phyloP scores from a whole-genome alignment of 768 basidiomycete species.

The Punctularia strigosozonata region DNA sequence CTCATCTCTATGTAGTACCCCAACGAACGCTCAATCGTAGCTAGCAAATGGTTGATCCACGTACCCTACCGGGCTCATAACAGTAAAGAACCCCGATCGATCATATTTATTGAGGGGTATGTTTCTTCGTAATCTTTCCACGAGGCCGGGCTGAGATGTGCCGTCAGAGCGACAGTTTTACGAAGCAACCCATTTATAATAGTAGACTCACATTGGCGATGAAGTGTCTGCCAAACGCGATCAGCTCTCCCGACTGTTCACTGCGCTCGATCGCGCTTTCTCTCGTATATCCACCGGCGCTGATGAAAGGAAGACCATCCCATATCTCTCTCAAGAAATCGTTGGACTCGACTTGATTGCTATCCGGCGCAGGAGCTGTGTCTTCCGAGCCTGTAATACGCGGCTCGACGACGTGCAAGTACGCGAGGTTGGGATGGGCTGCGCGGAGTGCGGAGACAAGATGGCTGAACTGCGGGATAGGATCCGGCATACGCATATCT shows the following conservation, averaged over 20 bases:
- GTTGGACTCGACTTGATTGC: constrained; percentile 8
- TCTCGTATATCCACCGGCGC: constrained; percentile 7
- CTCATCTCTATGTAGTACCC: too few species aligned
- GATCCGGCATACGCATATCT: constrained; percentile 17
- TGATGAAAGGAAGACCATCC: constrained; percentile 7
- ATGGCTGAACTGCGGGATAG: constrained; percentile 16
- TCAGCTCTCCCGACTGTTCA: constrained; percentile 7
- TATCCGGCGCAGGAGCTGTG: neutral
- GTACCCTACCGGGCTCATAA: constrained; percentile 5
- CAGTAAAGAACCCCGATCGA: constrained; percentile 7
- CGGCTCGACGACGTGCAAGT: neutral
- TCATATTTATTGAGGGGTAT: constrained; percentile 6
- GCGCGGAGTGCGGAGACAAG: constrained; percentile 9
- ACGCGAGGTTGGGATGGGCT: neutral
- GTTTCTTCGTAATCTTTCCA: constrained; percentile 6
- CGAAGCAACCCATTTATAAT: neutral
- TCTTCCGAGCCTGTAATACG: neutral
- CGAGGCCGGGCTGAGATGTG: constrained; percentile 6
- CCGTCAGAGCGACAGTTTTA: too few species aligned
- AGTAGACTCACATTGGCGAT: constrained; percentile 7
- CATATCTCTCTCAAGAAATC: constrained; percentile 8
- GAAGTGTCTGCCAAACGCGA: constrained; percentile 13
- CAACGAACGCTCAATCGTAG: too few species aligned
- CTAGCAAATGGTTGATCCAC: constrained; percentile 9
- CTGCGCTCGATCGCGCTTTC: constrained; percentile 7